These are phyloP conservation scores for Auxenochlorella pyrenoidosa DNA, from an alignment of 139 green algal species.

Conservation along the genomic window DNA sequence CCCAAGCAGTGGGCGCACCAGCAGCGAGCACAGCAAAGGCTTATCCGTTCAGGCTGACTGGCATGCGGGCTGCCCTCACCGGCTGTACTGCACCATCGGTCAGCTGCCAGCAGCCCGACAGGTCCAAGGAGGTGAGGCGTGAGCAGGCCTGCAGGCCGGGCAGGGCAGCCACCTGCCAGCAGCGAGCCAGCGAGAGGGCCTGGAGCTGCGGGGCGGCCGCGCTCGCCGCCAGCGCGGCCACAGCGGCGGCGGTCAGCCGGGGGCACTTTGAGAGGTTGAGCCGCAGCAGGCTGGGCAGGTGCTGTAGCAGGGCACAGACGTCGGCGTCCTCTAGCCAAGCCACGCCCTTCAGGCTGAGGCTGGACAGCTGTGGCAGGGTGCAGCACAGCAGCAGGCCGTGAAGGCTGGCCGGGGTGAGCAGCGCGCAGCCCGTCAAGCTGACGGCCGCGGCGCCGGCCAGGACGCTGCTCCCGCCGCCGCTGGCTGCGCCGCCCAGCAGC, in stretches of 20 bases:
- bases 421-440: slow-evolving; percentile 7
- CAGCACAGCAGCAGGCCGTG: background rate
- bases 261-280: slow-evolving; percentile 14
- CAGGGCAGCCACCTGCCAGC: slow-evolving; percentile 14
- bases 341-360: slow-evolving; percentile 15
- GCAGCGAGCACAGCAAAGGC: too few relatives aligned
- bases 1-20: too few relatives aligned
- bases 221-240: background rate
- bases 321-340: background rate
- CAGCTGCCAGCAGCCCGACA: slow-evolving; percentile 37
- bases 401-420: background rate
- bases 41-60: too few relatives aligned
- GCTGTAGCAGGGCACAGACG: background rate
- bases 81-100: background rate
- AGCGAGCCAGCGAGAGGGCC: slow-evolving; percentile 14
- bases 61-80: background rate
- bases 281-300: background rate
- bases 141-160: background rate
- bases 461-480: background rate
- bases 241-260: background rate
- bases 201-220: background rate
- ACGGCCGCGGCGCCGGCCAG: background rate
- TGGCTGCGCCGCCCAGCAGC: background rate
- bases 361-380: slow-evolving; percentile 7
- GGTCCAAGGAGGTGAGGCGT: background rate